Base-by-base conservation (phyloP, 192 early-diverging fungal genomes). In the Backusella tuberculispora region DNA sequence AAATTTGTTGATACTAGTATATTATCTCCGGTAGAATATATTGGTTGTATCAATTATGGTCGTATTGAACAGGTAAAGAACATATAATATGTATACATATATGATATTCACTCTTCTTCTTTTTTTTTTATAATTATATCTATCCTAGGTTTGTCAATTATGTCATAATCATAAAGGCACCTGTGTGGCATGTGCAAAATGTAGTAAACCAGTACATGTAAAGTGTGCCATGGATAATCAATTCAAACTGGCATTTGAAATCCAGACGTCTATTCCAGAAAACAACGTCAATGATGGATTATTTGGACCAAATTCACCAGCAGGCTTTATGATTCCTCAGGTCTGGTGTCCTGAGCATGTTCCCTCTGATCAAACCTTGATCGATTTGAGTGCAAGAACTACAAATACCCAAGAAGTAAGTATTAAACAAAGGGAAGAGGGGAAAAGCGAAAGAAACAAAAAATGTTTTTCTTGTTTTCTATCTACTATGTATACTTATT, bases 11-110 rank as follows among this genome's bases (percentile, higher is more conserved):
- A 87, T 50, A 53, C 74, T 12, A 45, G 78, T 2, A 73, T 48
- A 0, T 60, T 88, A 6, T 78, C 76, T 1, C 85, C 86, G 1
- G 73, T 89, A 0, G 88, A 89, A 66, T 85, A 81, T 42, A 82
- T 87, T 43, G 78, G 81, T 1, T 71, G 76, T 37, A 81, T 90
- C 8, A 65, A 76, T n/a, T 73, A 73, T 29, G 74, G 80, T 5
- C 74, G 82, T 14, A 85, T 83, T 82, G 75, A 74, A 45, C 73
- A 88, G 44, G 74, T 74, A 17, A 34, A 34, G 29, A 34, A 12
- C 83, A 81, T 63, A 77, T 67, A 3, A 76, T 83, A 38, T 83
- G 79, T 40, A 34, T 34, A 34, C 29, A 34, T 34, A 34, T 34
- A 34, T 1, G 29, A 2, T 34, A 34, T 34, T 34, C 76, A 75